A percentile compares a stretch with the other conserved stretches of the same genome.
Conservation (phyloP, 148 eudicot genomes). For the Rhododendron williamsianum region DNA sequence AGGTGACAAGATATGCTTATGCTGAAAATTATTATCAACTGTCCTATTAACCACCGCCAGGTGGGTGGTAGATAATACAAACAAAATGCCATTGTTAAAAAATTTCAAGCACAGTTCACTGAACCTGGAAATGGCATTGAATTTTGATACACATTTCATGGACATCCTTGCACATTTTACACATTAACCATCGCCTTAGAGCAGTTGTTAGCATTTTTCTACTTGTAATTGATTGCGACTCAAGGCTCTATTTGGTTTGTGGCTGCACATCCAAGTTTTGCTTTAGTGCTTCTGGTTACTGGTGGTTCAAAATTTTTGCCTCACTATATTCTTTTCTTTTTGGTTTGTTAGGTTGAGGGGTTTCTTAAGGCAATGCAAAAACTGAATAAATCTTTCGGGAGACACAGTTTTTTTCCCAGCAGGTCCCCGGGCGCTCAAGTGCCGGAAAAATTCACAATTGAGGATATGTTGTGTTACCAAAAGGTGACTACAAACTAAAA, state of each 20-base stretch:
- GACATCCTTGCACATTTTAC: neutral
- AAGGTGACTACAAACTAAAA: slow-evolving; percentile 42
- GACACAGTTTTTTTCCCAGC: slow-evolving; percentile 79
- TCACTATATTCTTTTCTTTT: neutral
- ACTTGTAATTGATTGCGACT: neutral
- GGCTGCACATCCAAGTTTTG: neutral
- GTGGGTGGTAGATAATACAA: neutral
- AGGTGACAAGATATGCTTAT: slow-evolving; percentile 40
- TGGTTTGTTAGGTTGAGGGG: slow-evolving; percentile 68
- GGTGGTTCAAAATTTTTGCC: neutral
- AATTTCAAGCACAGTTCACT: neutral
- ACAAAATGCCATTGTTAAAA: neutral
- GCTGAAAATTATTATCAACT: neutral
- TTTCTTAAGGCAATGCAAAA: slow-evolving; percentile 93
- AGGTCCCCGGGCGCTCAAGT: slow-evolving; percentile 51
- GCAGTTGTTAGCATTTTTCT: neutral
- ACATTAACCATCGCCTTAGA: neutral
- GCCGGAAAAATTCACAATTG: slow-evolving; percentile 81
- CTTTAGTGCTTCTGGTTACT: neutral
- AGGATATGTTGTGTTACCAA: slow-evolving; percentile 96
- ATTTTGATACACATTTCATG: neutral
- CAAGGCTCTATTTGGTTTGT: neutral
- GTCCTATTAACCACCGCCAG: neutral
- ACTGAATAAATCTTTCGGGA: slow-evolving; percentile 80
- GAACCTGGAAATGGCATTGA: neutral